A percentile compares a stretch with the other conserved stretches of the same genome.
phyloP scores from a whole-genome alignment of 2,329 filamentous ascomycete genomes.

The Microdochium trichocladiopsis region DNA sequence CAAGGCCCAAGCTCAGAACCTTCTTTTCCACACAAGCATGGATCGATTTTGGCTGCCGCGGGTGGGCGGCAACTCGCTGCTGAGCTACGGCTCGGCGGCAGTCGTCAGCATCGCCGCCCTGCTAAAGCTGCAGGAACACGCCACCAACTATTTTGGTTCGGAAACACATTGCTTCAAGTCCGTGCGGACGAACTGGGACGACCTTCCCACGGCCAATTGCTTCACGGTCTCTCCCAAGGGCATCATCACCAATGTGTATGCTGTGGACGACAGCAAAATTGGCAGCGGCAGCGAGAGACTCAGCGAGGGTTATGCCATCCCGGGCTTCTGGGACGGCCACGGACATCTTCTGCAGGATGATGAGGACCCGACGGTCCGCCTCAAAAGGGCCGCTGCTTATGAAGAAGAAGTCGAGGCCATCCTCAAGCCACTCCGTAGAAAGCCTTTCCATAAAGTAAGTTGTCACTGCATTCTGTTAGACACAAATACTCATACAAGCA shows the following conservation, averaged over 20 bases:
- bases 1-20: too few species aligned
- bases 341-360: slow-evolving; percentile 61
- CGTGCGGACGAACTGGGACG: slow-evolving; percentile 32
- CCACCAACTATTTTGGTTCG: slow-evolving; percentile 12
- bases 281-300: slow-evolving; percentile 18
- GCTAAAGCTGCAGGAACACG: slow-evolving; percentile 12
- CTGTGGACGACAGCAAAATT: slow-evolving; percentile 18
- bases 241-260: slow-evolving; percentile 40
- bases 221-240: slow-evolving; percentile 46
- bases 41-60: slow-evolving; percentile 10
- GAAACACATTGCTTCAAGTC: slow-evolving; percentile 35
- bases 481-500: too few species aligned
- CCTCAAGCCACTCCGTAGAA: too few species aligned
- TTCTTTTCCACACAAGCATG: slow-evolving; percentile 9
- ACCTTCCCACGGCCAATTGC: slow-evolving; percentile 37
- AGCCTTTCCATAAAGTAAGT: too few species aligned
- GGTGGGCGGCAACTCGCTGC: slow-evolving; percentile 10
- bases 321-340: slow-evolving; percentile 65
- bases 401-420: too few species aligned
- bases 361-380: too few species aligned
- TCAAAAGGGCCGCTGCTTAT: too few species aligned
- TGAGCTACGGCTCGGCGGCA: slow-evolving; percentile 10
- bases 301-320: slow-evolving; percentile 48
- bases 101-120: slow-evolving; percentile 14
- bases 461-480: too few species aligned